Conservation (phyloP, 2,329 filamentous ascomycete genomes). For the Hypoxylon sp. region DNA sequence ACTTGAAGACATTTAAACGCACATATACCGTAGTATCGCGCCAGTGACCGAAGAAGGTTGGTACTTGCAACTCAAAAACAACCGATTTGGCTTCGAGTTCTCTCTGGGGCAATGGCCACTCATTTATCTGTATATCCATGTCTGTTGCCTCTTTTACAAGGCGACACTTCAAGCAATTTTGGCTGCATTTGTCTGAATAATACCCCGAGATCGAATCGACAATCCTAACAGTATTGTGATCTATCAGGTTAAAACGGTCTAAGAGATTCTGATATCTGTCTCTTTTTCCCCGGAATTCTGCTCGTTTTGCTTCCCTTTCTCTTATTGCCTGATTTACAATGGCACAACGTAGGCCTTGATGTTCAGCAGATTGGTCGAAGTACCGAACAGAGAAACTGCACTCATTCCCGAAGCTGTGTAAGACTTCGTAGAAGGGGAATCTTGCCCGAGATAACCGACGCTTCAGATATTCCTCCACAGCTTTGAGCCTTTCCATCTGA, state of each 20-base stretch:
- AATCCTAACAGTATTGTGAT: conserved; percentile 21
- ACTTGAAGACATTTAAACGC: conserved; percentile 57
- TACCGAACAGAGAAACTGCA: conserved; percentile 64
- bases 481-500: conserved; percentile 63
- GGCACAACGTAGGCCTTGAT: conserved; percentile 54
- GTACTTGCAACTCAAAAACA: conserved; percentile 67
- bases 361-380: conserved; percentile 60
- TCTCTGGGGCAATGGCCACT: conserved; percentile 68
- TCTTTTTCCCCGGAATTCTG: conserved; percentile 54
- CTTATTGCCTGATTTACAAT: conserved; percentile 60
- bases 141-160: conserved; percentile 52
- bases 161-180: conserved; percentile 57
- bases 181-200: not conserved
- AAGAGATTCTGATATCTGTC: conserved; percentile 52
- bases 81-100: conserved; percentile 57
- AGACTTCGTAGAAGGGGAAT: conserved; percentile 53
- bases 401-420: conserved; percentile 54
- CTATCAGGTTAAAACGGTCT: not conserved
- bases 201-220: not conserved
- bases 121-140: conserved; percentile 64
- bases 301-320: conserved; percentile 51
- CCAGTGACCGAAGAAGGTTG: conserved; percentile 62
- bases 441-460: conserved; percentile 50
- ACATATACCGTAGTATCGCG: conserved; percentile 63
- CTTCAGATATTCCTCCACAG: conserved; percentile 64